Base-by-base conservation (phyloP, 2,329 filamentous ascomycete genomes). In the Thermochaetoides dissita region DNA sequence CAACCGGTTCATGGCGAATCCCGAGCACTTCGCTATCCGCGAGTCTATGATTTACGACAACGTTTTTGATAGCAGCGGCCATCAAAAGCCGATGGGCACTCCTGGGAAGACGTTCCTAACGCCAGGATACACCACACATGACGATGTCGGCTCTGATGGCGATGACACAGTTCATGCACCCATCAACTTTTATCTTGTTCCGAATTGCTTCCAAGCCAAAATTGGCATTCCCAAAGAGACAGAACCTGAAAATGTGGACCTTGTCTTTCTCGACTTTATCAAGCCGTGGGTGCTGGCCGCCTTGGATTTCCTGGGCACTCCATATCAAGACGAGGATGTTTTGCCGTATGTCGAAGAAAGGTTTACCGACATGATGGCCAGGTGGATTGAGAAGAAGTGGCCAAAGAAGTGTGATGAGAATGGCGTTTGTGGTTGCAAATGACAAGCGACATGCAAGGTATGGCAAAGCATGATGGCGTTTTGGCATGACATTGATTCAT, bases 181-280 rank as follows among this genome's bases (percentile, higher is more conserved):
- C 1, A 78, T 96, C 49, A 67, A 71, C 30, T 87, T 84, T 57
- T 89, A 88, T 61, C 59, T 64, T 2, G 75, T 89, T 6, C 89
- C 91, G 6, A 95, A 95, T 59, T 85, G 79, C 58, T 75, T 98
- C 44, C 81, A 89, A 58, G 67, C 81, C 1, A 63, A 74, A 44
- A 71, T 82, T 51, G 67, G 61, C 1, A 83, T 93, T 52, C 71
- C 79, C 2, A 47, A 56, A 0, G 49, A 57, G 7, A 63, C 57
- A 6, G 65, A 74, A 10, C 84, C 85, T 0, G 74, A 82, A 40
- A 79, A 63, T 1, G 86, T 98, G 1, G 89, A 96, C 58, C 59
- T 98, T 7, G 78, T 95, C 10, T 98, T 93, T 57, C 75, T 94
- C 44, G 87, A 94, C 57, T 98, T 95, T 59, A 79, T 96, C 32